Conservation (phyloP, 495 filamentous ascomycete species). For the Stereocaulon alpinum region DNA sequence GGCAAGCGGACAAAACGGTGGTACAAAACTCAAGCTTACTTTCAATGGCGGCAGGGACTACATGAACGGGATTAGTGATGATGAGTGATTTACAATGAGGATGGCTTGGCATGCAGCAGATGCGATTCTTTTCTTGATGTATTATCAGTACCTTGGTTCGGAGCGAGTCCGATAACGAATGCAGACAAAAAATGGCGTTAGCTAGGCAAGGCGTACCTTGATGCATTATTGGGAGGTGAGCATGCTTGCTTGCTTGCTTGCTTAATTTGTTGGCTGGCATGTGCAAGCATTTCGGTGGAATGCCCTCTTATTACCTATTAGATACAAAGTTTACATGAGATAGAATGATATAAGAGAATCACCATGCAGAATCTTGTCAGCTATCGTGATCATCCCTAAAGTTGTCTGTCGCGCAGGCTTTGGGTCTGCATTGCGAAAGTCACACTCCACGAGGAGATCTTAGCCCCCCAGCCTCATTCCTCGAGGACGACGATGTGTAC, state of each 20-base stretch:
- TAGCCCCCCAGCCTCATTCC: too few species aligned
- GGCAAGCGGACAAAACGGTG: conserved; percentile 40
- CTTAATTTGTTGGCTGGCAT: neutral
- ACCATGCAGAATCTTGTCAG: neutral
- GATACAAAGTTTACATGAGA: conserved; percentile 2
- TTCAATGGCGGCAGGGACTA: conserved; percentile 41
- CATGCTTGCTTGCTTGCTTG: neutral
- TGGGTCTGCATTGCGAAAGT: too few species aligned
- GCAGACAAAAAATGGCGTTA: neutral
- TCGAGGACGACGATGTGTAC: too few species aligned
- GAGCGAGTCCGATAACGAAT: neutral
- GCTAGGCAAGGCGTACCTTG: neutral
- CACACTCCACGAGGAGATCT: too few species aligned
- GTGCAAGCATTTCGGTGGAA: neutral
- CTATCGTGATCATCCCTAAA: too few species aligned
- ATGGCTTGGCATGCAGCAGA: neutral
- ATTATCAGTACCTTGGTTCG: conserved; percentile 2
- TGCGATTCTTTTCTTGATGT: conserved; percentile 7
- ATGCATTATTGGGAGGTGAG: neutral
- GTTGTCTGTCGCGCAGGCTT: too few species aligned
- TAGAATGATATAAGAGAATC: conserved; percentile 1
- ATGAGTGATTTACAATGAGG: neutral
- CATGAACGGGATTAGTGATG: conserved; percentile 26
- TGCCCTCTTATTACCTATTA: neutral
- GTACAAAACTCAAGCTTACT: conserved; percentile 49